Base-by-base conservation (phyloP, 2,329 filamentous ascomycete genomes). In the Pseudocercospora pini-densiflorae region DNA sequence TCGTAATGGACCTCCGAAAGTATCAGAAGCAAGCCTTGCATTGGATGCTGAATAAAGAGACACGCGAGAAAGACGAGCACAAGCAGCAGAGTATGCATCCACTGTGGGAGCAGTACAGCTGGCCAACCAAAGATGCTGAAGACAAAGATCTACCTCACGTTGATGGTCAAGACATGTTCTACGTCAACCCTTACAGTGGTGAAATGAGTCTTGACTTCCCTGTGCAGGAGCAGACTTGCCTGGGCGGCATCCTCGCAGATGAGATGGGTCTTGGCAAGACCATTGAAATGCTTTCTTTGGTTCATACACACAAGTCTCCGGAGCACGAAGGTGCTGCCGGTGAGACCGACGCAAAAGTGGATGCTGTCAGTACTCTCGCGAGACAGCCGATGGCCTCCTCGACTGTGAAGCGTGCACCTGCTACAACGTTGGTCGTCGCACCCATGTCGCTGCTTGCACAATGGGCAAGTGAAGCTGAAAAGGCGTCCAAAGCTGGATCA, bases 201-300 rank as follows among this genome's bases (percentile, higher is more conserved):
- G 94, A 98, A 72, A 82, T 99, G 61, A 96, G 93, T 1, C 83
- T 98, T 0, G 89, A 97, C 5, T 99, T 99, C 71, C 95, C 95
- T 0, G 87, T 89, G 2, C 95, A 99, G 76, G 93, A 98, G 74
- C 95, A 98, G 76, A 92, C 96, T 76, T 99, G 95, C 72, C 83
- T 97, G 0, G 95, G 95, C 53, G 95, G 95, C 5, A 92, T 99
- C 64, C 82, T 99, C 49, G 95, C 95, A 8, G 95, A 99, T 74
- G 92, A 98, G 79, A 99, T 99, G 95, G 95, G 95, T 55, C 84
- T 99, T 1, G 95, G 95, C 36, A 99, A 99, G 82, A 99, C 95
- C 0, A 98, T 99, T 61, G 94, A 99, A 76, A 98, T 99, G 93
- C 87, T 99, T 68, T 95, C 93, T 79, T 82, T 99, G 59, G 87